Evolutionary conservation across 23 red algal genomes (phyloP), one percentile per base, ranked within the genome.

Genomic region (Gracilariopsis chorda): DNA sequence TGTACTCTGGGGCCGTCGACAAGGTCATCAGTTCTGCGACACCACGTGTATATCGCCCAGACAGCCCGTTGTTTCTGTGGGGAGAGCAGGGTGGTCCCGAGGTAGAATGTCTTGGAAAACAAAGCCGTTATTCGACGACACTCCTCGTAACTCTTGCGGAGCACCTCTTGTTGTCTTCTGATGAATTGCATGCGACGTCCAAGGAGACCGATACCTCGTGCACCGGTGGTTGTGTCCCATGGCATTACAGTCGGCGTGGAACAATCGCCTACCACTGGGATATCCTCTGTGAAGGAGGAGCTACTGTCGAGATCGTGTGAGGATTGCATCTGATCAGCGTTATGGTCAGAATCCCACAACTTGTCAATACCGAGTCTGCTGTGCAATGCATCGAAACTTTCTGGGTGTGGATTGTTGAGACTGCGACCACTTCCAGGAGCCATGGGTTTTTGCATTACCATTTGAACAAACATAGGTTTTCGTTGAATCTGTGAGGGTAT

Each of bases 21-120:
- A 43, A 98, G 76, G 21, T 98, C 96, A 68, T 98, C 96, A 1
- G 96, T 98, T 51, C 96, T 59, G 34, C 96, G 83, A 61, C 96
- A 98, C 96, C 96, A 98, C 14, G 92, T 86, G 65, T 98, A 98
- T 17, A 98, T 88, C 5, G 96, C 96, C 96, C 96, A 98, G 36
- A 98, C 84, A 30, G 96, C 93, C 36, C 71, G 70, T 28, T 78
- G 93, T 65, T 98, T 98, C 19, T 51, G 65, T 24, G 70, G 59
- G 32, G 80, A 78, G 9, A 98, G 56, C 40, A 98, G 82, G 16
- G 81, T 82, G 32, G 96, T 98, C n/a, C 96, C 96, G 52, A 98
- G 34, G 67, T 94, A 95, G 56, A 98, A 98, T 12, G 96, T 98
- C 69, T 98, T 98, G 29, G 92, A 90, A 75, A 92, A 98, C 28